Percentiles rank a stretch among this genome's conserved stretches.
phyloP scores from a whole-genome alignment of 768 basidiomycete genomes.

The Serendipita sp. region DNA sequence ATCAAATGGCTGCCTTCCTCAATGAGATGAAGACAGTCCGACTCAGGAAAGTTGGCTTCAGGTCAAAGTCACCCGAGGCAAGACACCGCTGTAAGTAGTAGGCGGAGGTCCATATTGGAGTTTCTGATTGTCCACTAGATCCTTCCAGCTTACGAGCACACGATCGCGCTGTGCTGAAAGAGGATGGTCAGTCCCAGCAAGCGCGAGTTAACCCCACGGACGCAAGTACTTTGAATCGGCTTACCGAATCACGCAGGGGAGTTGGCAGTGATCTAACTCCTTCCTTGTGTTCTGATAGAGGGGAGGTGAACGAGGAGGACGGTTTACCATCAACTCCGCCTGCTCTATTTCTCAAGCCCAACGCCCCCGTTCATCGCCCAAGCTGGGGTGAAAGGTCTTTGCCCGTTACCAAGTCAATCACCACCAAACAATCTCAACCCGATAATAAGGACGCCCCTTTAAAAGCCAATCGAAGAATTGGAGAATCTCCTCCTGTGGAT shows the following conservation, averaged over 20 bases:
- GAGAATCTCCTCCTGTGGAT: no score
- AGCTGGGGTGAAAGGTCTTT: background rate
- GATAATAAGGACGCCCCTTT: no score
- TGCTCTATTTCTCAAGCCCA: background rate
- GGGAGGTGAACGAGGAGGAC: conserved; percentile 31
- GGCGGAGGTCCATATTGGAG: background rate
- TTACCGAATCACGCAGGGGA: conserved; percentile 11
- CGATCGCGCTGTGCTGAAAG: no score
- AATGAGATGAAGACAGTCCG: conserved; percentile 64
- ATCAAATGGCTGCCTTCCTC: conserved; percentile 72
- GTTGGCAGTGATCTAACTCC: conserved; percentile 40
- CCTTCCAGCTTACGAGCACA: background rate
- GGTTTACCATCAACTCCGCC: conserved; percentile 8
- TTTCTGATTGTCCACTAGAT: background rate
- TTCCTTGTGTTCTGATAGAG: conserved; percentile 61
- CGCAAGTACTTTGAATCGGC: background rate
- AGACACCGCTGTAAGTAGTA: background rate
- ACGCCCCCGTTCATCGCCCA: background rate
- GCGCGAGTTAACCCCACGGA: no score
- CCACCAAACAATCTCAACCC: no score
- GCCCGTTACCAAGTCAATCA: background rate
- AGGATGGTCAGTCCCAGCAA: no score
- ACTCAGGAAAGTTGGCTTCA: conserved; percentile 28
- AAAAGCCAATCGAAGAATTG: no score
- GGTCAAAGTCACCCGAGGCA: background rate